A percentile compares a stretch with the other conserved stretches of the same genome.
phyloP scores from a whole-genome alignment of 441 rosid genomes.

The Aleurites moluccanus region DNA sequence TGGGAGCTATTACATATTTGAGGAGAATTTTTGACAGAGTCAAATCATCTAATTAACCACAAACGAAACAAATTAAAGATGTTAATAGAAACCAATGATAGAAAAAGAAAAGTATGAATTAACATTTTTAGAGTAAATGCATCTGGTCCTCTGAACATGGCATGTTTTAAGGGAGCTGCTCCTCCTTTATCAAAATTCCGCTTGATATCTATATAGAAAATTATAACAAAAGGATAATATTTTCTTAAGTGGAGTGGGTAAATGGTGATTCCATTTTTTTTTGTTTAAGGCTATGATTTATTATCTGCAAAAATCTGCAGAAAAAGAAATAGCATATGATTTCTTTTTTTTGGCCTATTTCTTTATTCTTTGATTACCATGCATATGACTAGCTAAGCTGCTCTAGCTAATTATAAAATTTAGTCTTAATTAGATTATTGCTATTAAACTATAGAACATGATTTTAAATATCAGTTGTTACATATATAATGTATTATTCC shows the following conservation, averaged over 20 bases:
- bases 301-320: background rate
- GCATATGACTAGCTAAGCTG: background rate
- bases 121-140: slow-evolving; percentile 6
- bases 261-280: slow-evolving; percentile 8
- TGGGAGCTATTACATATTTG: background rate
- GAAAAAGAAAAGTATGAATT: background rate
- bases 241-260: slow-evolving; percentile 18
- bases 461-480: no score
- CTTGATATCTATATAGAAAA: background rate
- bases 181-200: no score
- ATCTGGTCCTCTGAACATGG: slow-evolving; percentile 27
- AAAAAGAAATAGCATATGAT: background rate
- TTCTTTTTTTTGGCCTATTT: background rate
- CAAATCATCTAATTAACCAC: slow-evolving; percentile 18
- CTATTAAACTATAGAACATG: background rate
- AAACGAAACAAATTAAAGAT: slow-evolving; percentile 16
- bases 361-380: background rate
- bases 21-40: slow-evolving; percentile 18
- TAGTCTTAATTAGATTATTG: background rate
- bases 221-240: background rate
- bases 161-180: slow-evolving; percentile 36
- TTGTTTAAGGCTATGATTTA: background rate
- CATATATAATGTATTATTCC: no score
- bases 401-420: background rate
- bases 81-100: slow-evolving; percentile 7